phyloP scores from a whole-genome alignment of 495 filamentous ascomycete species.

The Chlorociboria aeruginascens region DNA sequence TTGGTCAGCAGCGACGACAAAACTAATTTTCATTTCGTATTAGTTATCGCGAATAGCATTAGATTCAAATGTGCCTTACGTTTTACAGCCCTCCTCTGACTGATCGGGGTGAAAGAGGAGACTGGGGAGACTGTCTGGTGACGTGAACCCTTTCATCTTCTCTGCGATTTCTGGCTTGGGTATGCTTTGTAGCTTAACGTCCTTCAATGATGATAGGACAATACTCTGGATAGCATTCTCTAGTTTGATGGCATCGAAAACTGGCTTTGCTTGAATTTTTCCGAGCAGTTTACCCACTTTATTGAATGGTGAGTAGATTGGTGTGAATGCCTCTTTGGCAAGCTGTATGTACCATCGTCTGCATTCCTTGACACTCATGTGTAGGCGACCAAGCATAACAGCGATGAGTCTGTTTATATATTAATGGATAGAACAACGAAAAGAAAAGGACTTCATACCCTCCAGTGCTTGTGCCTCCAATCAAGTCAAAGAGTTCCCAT shows the following conservation, averaged over 20 bases:
- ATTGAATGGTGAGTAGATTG: background rate
- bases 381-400: background rate
- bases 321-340: background rate
- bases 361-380: background rate
- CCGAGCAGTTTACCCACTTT: background rate
- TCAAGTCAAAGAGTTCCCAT: conserved; percentile 26
- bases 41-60: background rate
- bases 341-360: background rate
- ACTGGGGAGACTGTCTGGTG: background rate
- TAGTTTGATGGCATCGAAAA: background rate
- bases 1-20: background rate
- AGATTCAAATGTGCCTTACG: background rate
- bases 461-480: background rate
- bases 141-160: background rate
- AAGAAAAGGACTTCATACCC: background rate
- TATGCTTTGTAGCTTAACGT: no score
- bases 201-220: no score
- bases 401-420: background rate
- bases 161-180: background rate
- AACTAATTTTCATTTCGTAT: background rate
- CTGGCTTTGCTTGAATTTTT: background rate
- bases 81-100: background rate
- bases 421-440: background rate
- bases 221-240: background rate
- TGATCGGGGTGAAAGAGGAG: background rate